Percentiles rank a stretch among this genome's conserved stretches.
phyloP scores from a whole-genome alignment of 2,329 filamentous ascomycete species.

The Amauroascus verrucosus region DNA sequence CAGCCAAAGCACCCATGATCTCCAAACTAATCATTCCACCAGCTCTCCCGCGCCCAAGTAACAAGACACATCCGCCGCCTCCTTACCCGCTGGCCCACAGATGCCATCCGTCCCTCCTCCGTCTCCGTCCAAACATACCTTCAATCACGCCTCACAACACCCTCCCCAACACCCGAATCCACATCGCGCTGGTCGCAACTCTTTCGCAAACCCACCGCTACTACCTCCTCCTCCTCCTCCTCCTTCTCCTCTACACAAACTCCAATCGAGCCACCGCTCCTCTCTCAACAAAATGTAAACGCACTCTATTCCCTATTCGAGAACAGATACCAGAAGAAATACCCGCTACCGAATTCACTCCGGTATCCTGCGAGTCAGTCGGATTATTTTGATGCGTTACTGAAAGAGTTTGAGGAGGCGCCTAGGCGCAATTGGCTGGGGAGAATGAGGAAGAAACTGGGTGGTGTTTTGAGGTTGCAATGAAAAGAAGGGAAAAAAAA shows the following conservation, averaged over 20 bases:
- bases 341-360: constrained; percentile 38
- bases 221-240: constrained; percentile 3
- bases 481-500: constrained; percentile 21
- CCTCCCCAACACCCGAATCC: constrained; percentile 7
- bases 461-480: constrained; percentile 39
- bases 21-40: constrained; percentile 1
- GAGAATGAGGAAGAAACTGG: constrained; percentile 38
- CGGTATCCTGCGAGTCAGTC: constrained; percentile 43
- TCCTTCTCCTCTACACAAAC: constrained; percentile 3
- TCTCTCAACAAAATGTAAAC: constrained; percentile 37
- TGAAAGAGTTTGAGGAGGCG: constrained; percentile 45
- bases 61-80: constrained; percentile 33
- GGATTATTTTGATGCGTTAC: constrained; percentile 43
- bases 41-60: constrained; percentile 24
- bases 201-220: constrained; percentile 11
- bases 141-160: constrained; percentile 24
- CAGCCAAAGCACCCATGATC: background rate
- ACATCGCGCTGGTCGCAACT: constrained; percentile 9
- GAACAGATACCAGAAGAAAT: constrained; percentile 45
- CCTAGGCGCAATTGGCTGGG: constrained; percentile 41
- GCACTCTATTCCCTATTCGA: constrained; percentile 52
- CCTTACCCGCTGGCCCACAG: constrained; percentile 37
- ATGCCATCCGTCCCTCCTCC: constrained; percentile 36
- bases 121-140: constrained; percentile 38
- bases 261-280: constrained; percentile 14